Conservation (phyloP, 306 rosid genomes). For the Vachellia pachyceras region DNA sequence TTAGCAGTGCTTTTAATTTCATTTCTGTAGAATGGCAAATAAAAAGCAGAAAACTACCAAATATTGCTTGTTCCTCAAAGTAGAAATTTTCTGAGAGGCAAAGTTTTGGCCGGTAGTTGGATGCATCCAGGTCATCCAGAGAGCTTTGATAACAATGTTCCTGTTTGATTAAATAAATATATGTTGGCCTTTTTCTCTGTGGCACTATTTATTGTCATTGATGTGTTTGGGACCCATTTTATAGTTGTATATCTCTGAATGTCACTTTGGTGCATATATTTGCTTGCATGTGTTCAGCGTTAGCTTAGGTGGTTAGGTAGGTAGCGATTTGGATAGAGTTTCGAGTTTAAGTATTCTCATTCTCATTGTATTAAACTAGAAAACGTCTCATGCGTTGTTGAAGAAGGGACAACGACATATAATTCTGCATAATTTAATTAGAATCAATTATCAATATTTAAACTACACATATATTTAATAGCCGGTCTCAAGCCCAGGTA, state of each 20-base stretch:
- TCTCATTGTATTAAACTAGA: background rate
- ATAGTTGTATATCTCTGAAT: conserved; percentile 12
- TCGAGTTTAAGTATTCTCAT: background rate
- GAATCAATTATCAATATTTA: background rate
- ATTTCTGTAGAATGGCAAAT: background rate
- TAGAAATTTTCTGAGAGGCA: background rate
- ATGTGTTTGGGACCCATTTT: background rate
- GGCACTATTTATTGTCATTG: background rate
- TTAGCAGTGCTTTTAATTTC: background rate
- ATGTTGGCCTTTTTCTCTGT: background rate
- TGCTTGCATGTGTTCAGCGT: background rate
- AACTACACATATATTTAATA: too few relatives aligned
- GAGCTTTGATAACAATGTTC: conserved; percentile 3
- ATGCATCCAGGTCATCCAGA: conserved; percentile 9
- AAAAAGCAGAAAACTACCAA: background rate
- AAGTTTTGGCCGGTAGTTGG: background rate
- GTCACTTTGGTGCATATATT: background rate
- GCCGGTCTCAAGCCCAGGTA: too few relatives aligned
- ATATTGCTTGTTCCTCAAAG: conserved; percentile 16
- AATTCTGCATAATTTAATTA: background rate
- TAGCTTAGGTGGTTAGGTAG: background rate
- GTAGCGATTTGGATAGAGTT: conserved; percentile 1
- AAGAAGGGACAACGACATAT: background rate
- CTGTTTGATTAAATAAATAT: conserved; percentile 10
- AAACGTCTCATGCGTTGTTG: background rate